Percentiles rank a stretch among this genome's conserved stretches.
Evolutionary conservation across 73 alveolate genomes (phyloP).

Genomic region (Stentor roeselii): DNA sequence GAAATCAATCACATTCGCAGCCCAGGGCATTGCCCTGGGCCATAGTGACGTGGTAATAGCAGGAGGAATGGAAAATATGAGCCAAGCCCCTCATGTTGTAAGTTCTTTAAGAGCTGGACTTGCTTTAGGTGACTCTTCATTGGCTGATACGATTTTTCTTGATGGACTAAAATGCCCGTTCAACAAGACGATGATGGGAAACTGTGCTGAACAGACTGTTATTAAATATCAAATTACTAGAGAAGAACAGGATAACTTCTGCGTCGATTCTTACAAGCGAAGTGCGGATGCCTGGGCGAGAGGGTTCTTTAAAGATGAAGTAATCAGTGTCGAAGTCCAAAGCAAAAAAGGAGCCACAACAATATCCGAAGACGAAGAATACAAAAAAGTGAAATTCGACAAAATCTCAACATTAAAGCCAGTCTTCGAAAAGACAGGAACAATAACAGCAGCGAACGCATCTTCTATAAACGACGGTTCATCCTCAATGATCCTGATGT

Average conservation of each 20-base stretch:
- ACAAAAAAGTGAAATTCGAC: conserved; percentile 45
- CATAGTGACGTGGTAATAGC: conserved; percentile 63
- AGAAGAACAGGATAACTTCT: conserved; percentile 73
- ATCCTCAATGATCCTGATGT: conserved; percentile 45
- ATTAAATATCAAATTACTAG: conserved; percentile 59
- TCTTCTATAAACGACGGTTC: conserved; percentile 66
- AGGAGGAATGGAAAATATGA: conserved; percentile 86
- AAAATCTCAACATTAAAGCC: conserved; percentile 48
- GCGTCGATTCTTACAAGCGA: conserved; percentile 60
- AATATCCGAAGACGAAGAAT: conserved; percentile 57
- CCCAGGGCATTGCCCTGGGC: conserved; percentile 71
- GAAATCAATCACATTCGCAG: conserved; percentile 79
- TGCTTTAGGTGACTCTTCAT: not conserved
- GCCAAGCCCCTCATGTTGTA: conserved; percentile 70
- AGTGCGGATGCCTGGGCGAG: conserved; percentile 69
- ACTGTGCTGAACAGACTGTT: conserved; percentile 64
- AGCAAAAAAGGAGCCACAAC: conserved; percentile 2
- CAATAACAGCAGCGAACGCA: conserved; percentile 63
- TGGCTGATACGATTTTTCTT: not conserved
- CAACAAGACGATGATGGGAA: conserved; percentile 45
- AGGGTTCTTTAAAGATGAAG: conserved; percentile 73
- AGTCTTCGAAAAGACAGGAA: conserved; percentile 44
- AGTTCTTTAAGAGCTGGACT: not conserved
- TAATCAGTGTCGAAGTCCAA: conserved; percentile 35
- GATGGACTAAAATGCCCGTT: not conserved